Evolutionary conservation across 2,329 filamentous ascomycete species (phyloP).

Genomic region (Claviceps africana): DNA sequence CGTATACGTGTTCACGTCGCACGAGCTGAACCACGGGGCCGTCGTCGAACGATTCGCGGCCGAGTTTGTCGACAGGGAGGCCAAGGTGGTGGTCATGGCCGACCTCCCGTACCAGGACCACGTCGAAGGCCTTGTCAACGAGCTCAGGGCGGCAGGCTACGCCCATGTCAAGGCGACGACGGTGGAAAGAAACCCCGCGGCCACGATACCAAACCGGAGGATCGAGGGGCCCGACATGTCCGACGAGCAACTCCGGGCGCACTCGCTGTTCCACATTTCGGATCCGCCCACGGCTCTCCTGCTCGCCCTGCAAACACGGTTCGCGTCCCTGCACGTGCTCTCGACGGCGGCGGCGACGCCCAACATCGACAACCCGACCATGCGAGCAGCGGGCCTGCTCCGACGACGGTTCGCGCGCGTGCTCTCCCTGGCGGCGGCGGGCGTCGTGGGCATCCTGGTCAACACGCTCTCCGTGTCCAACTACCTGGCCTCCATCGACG

Average conservation of each 20-base stretch:
- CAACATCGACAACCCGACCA: slow-evolving; percentile 31
- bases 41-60: slow-evolving; percentile 47
- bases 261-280: slow-evolving; percentile 74
- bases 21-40: slow-evolving; percentile 47
- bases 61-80: slow-evolving; percentile 50
- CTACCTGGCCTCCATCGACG: slow-evolving; percentile 67
- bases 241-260: slow-evolving; percentile 41
- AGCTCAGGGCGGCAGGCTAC: slow-evolving; percentile 53
- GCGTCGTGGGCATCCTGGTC: slow-evolving; percentile 85
- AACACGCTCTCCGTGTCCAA: slow-evolving; percentile 90
- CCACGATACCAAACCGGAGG: slow-evolving; percentile 70
- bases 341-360: slow-evolving; percentile 40
- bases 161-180: slow-evolving; percentile 51
- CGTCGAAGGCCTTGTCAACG: slow-evolving; percentile 41
- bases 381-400: slow-evolving; percentile 42
- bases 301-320: slow-evolving; percentile 71
- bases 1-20: slow-evolving; percentile 77
- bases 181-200: slow-evolving; percentile 65
- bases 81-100: slow-evolving; percentile 67
- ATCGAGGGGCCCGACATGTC: slow-evolving; percentile 30
- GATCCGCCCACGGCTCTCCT: slow-evolving; percentile 70
- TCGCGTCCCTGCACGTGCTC: slow-evolving; percentile 66
- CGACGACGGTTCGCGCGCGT: slow-evolving; percentile 81
- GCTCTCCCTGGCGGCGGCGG: slow-evolving; percentile 62
- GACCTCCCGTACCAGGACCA: slow-evolving; percentile 80